These are phyloP conservation scores for Tetrapisispora phaffii DNA, from an alignment of 805 yeast genomes.

Conservation along the genomic window DNA sequence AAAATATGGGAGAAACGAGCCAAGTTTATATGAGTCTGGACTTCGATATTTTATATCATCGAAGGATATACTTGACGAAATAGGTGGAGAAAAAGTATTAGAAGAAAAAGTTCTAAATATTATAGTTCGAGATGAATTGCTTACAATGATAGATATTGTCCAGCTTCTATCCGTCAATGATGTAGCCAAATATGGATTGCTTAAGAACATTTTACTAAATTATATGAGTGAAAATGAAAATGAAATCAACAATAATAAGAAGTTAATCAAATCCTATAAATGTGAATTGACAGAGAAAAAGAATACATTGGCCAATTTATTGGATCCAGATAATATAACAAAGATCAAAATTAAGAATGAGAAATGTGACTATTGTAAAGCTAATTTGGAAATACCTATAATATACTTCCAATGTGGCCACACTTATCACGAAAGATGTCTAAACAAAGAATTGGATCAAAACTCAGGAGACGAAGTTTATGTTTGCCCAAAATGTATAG, in stretches of 20 bases:
- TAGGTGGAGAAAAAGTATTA: slow-evolving; percentile 43
- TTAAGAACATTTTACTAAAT: slow-evolving; percentile 58
- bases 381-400: slow-evolving; percentile 63
- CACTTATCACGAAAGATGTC: slow-evolving; percentile 75
- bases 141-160: slow-evolving; percentile 72
- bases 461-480: slow-evolving; percentile 14
- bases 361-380: slow-evolving; percentile 55
- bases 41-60: slow-evolving; percentile 53
- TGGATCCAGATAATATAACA: slow-evolving; percentile 32
- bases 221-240: slow-evolving; percentile 48
- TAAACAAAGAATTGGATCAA: slow-evolving; percentile 37
- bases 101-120: slow-evolving; percentile 39
- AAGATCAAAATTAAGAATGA: slow-evolving; percentile 41
- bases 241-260: slow-evolving; percentile 60
- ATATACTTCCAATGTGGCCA: slow-evolving; percentile 82
- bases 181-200: slow-evolving; percentile 58
- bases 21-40: slow-evolving; percentile 57
- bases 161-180: slow-evolving; percentile 53
- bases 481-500: slow-evolving; percentile 67
- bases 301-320: slow-evolving; percentile 42
- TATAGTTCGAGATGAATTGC: slow-evolving; percentile 41
- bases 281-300: slow-evolving; percentile 51
- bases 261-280: slow-evolving; percentile 57
- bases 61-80: slow-evolving; percentile 38
- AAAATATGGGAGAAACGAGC: slow-evolving; percentile 51